phyloP scores from a whole-genome alignment of 371 early-diverging fungal genomes.

The Batkoa obscura region DNA sequence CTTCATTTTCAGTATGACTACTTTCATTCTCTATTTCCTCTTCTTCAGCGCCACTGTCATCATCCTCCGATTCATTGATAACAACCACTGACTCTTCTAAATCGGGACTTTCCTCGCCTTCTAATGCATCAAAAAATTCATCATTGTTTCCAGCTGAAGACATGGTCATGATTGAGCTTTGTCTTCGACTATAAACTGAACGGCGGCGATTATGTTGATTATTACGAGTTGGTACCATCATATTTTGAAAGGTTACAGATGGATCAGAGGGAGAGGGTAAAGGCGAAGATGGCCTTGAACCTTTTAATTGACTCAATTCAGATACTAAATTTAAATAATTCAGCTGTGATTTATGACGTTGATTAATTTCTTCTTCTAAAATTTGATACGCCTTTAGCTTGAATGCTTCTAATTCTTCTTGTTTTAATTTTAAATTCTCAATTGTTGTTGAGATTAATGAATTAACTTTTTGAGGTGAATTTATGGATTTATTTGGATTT shows the following conservation, averaged over 20 bases:
- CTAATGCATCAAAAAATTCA: conserved; percentile 13
- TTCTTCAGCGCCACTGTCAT: conserved; percentile 9
- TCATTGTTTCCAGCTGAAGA: conserved; percentile 11
- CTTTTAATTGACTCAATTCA: background rate
- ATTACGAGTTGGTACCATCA: background rate
- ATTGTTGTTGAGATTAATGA: background rate
- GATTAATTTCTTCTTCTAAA: background rate
- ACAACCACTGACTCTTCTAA: no score
- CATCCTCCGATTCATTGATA: background rate
- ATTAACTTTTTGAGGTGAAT: no score
- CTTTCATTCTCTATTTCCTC: conserved; percentile 8
- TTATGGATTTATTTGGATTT: no score
- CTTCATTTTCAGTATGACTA: background rate
- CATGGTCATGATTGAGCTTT: conserved; percentile 10
- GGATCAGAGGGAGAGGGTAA: background rate
- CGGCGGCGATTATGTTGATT: background rate
- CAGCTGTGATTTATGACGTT: background rate
- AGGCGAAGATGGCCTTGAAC: background rate
- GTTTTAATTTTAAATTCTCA: background rate
- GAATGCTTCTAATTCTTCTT: background rate
- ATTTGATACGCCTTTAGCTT: background rate
- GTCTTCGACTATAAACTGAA: background rate
- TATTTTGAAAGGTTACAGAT: background rate
- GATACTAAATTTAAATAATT: background rate
- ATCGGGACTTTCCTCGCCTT: conserved; percentile 1